Percentiles rank a stretch among this genome's conserved stretches.
phyloP scores from a whole-genome alignment of 2,329 filamentous ascomycete genomes.

The Pleoardoris graminearum region DNA sequence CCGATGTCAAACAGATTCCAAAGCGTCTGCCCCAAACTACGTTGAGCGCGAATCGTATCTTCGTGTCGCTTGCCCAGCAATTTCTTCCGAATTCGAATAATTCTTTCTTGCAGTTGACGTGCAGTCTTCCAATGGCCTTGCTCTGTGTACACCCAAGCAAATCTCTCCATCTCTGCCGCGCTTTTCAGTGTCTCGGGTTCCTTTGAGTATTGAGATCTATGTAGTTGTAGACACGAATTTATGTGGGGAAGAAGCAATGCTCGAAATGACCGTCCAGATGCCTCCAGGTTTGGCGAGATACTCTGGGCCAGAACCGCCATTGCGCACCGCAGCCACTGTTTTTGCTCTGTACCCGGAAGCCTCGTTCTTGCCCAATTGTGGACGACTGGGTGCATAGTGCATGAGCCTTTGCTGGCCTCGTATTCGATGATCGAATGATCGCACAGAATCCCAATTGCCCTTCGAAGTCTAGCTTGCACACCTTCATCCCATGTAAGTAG shows the following conservation, averaged over 20 bases:
- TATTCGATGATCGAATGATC: constrained; percentile 32
- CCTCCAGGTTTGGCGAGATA: constrained; percentile 22
- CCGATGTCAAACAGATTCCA: constrained; percentile 26
- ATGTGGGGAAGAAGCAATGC: constrained; percentile 21
- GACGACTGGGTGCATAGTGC: constrained; percentile 39
- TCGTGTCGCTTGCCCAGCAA: constrained; percentile 27
- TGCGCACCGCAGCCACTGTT: constrained; percentile 35
- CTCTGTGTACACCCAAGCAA: constrained; percentile 28
- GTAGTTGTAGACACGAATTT: constrained; percentile 13
- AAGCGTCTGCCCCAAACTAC: constrained; percentile 22
- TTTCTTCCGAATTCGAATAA: constrained; percentile 21
- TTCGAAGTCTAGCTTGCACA: constrained; percentile 18
- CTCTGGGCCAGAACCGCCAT: constrained; percentile 26
- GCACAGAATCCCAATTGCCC: constrained; percentile 17
- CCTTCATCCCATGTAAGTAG: constrained; percentile 20
- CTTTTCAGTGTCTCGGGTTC: constrained; percentile 26
- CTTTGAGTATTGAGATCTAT: constrained; percentile 9
- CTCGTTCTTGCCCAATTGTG: constrained; percentile 40
- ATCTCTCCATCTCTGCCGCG: constrained; percentile 20
- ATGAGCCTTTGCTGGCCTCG: constrained; percentile 22
- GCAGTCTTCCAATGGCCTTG: constrained; percentile 25
- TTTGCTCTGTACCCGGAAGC: constrained; percentile 23
- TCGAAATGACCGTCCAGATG: constrained; percentile 25
- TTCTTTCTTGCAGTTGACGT: constrained; percentile 23
- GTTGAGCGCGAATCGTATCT: constrained; percentile 32